These are phyloP conservation scores for Lizanozyma gosingica DNA, from an alignment of 1,139 yeast species.

Conservation along the genomic window DNA sequence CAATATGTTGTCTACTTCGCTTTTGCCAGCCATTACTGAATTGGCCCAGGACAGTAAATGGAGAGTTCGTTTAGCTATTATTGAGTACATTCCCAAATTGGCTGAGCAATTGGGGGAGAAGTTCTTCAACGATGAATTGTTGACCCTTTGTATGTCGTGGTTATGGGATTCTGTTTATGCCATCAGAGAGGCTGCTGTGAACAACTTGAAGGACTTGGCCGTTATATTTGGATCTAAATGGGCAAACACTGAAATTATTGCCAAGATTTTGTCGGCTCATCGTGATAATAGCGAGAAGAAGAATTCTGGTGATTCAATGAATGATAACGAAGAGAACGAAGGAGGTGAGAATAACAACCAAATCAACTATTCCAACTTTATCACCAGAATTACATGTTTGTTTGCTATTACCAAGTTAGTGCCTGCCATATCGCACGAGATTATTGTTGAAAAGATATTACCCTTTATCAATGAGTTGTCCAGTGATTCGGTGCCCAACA, in stretches of 20 bases:
- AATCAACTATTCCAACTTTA: conserved; percentile 40
- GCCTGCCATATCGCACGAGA: conserved; percentile 52
- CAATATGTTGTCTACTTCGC: conserved; percentile 72
- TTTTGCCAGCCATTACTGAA: conserved; percentile 93
- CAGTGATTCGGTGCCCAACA: conserved; percentile 84
- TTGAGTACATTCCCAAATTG: conserved; percentile 89
- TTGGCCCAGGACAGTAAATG: conserved; percentile 95
- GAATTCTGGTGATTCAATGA: conserved; percentile 27
- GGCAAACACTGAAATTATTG: conserved; percentile 81
- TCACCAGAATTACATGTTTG: conserved; percentile 84
- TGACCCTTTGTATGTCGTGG: conserved; percentile 91
- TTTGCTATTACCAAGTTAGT: conserved; percentile 78
- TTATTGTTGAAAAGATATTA: conserved; percentile 56
- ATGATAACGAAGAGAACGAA: conserved; percentile 17
- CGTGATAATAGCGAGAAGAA: conserved; percentile 11
- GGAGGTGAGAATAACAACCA: conserved; percentile 3
- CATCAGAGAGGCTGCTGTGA: conserved; percentile 92
- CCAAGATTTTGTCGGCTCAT: conserved; percentile 49
- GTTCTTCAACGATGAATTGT: conserved; percentile 86
- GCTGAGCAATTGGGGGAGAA: conserved; percentile 95
- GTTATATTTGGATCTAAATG: conserved; percentile 87
- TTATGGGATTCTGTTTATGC: conserved; percentile 97
- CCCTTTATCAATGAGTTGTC: conserved; percentile 72
- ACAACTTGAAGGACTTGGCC: conserved; percentile 70
- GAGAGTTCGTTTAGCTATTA: conserved; percentile 96